Base-by-base conservation (phyloP, 2,329 filamentous ascomycete genomes). In the Sphaerostilbella broomeana region DNA sequence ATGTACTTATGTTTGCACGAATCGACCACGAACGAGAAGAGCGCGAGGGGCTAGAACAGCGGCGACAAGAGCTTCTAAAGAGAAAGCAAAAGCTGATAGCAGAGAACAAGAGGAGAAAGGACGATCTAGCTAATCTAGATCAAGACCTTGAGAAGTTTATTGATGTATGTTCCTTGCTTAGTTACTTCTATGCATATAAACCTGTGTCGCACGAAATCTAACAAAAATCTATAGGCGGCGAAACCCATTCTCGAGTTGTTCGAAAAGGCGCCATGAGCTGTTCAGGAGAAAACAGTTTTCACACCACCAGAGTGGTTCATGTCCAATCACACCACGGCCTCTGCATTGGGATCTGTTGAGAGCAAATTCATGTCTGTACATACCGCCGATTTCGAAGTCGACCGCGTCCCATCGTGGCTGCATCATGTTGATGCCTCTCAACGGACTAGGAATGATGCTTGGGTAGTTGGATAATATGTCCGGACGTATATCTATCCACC, bases 121-220 rank as follows among this genome's bases (percentile, higher is more conserved):
- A 95, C 40, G 88, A 97, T 54, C 68, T 98, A 34, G 88, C 85
- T 15, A 95, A 84, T 54, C 67, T 98, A 45, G 92, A 98, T 54
- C 84, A 85, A 55, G 87, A 95, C 61, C 68, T 97, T 42, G 92
- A 97, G 65, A 89, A 86, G 55, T 95, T 95, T 57, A 90, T 95
- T 53, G 87, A 94, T 62, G 85, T 86, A 56, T 56, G 82, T 16
- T 20, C 15, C 18, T 5, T 16, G 8, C 12, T 18, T 4, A 9
- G 15, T 15, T 20, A 32, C 4, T 30, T 22, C 6, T 25, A 12
- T 28, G 15, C 7, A 7, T 10, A 5, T 11, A 4, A 5, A 9
- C 6, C 11, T 12, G 13, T 26, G 10, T 17, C 24, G 20, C 21
- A 17, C 3, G 8, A 19, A 25, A 42, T 30, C 50, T 59, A 51